Conservation (phyloP, 2,329 filamentous ascomycete species). For the Cladophialophora carrionii region DNA sequence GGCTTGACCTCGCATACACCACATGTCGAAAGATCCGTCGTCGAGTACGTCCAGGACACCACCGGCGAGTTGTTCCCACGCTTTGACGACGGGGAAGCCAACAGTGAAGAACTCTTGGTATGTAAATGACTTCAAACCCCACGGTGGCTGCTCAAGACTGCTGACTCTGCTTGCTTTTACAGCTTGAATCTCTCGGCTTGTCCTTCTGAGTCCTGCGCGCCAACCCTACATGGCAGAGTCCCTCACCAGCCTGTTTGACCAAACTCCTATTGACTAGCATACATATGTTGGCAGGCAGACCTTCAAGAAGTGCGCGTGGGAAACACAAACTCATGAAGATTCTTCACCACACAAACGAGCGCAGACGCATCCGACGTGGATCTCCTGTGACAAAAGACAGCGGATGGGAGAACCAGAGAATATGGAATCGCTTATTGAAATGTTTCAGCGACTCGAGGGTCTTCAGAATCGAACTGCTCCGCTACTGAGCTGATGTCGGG, state of each 20-base stretch:
- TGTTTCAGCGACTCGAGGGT: not conserved
- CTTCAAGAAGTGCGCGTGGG: not conserved
- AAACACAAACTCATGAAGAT: not conserved
- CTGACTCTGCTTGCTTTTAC: not conserved
- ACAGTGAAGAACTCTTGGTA: constrained; percentile 7
- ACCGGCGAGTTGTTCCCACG: constrained; percentile 12
- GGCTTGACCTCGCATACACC: constrained; percentile 18
- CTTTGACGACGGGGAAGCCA: not conserved
- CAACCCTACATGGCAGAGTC: not conserved
- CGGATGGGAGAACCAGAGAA: not conserved
- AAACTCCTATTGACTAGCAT: not conserved
- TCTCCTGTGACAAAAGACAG: not conserved
- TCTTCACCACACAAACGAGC: not conserved
- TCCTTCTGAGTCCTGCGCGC: not conserved
- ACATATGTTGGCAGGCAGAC: not conserved
- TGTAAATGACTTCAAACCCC: not conserved
- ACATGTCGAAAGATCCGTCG: constrained; percentile 15
- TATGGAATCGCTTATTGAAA: not conserved
- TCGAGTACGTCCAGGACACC: constrained; percentile 18
- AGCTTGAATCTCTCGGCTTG: not conserved
- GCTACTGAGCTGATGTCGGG: not conserved
- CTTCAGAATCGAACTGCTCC: not conserved
- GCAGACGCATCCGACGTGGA: not conserved
- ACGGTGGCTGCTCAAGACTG: not conserved
- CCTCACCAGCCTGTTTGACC: not conserved